Conservation (phyloP, 345 rosid species). For the Citrus australasica region DNA sequence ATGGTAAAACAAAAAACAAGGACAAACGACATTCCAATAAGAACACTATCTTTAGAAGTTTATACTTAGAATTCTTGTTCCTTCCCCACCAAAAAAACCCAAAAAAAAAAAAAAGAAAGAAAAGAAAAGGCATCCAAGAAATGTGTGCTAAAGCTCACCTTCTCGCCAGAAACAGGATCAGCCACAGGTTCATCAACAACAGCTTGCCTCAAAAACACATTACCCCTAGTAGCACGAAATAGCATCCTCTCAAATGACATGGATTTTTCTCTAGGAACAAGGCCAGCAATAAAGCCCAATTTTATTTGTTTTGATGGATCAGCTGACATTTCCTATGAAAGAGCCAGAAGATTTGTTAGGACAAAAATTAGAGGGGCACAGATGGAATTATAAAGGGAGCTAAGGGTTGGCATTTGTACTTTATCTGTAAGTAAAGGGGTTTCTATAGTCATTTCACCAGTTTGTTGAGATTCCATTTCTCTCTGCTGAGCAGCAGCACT, state of each 20-base stretch:
- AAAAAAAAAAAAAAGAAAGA: not conserved
- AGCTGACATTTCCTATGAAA: conserved; percentile 50
- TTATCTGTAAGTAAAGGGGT: conserved; percentile 74
- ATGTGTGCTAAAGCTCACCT: conserved; percentile 43
- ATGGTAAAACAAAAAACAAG: not conserved
- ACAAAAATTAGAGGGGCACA: conserved; percentile 1
- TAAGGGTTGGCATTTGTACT: conserved; percentile 29
- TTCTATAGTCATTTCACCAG: conserved; percentile 59
- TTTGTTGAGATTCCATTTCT: conserved; percentile 53
- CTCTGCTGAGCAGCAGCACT: conserved; percentile 72
- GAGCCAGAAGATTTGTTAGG: not conserved
- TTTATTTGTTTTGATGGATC: conserved; percentile 89
- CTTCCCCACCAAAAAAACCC: too few relatives aligned
- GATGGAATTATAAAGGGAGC: not conserved
- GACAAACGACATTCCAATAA: not conserved
- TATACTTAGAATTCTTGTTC: not conserved
- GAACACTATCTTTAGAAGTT: not conserved
- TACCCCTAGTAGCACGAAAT: conserved; percentile 97
- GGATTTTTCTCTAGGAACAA: conserved; percentile 87
- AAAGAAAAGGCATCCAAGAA: not conserved
- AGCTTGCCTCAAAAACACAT: conserved; percentile 68
- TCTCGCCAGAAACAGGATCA: conserved; percentile 90
- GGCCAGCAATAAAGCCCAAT: conserved; percentile 82
- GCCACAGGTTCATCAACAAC: conserved; percentile 64
- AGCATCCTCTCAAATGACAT: conserved; percentile 94